Evolutionary conservation across 2,329 filamentous ascomycete species (phyloP).

Genomic region (Apiospora rasikravindrae): DNA sequence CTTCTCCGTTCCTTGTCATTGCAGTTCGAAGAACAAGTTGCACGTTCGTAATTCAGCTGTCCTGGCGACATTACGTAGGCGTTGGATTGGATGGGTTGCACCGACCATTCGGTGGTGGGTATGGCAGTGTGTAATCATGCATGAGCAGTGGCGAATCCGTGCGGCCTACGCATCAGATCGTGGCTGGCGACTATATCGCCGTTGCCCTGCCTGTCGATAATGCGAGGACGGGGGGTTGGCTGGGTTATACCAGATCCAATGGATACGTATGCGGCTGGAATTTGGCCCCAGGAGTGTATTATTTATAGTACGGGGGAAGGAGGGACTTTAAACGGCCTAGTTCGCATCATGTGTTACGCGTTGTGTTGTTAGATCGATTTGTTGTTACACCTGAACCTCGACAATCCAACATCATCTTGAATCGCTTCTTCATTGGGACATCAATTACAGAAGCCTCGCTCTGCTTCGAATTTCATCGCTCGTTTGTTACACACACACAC

Average conservation of each 20-base stretch:
- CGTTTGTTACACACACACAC: not conserved
- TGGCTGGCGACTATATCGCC: too few relatives aligned
- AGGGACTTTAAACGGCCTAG: too few relatives aligned
- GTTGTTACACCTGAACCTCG: too few relatives aligned
- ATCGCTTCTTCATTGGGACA: too few relatives aligned
- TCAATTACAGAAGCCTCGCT: too few relatives aligned
- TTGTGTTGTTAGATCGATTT: too few relatives aligned
- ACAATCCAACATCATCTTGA: not conserved
- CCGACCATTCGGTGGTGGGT: not conserved
- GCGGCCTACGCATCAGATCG: too few relatives aligned
- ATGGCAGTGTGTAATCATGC: not conserved
- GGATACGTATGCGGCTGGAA: too few relatives aligned
- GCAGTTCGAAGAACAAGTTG: not conserved
- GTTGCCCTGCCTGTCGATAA: not conserved
- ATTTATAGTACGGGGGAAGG: too few relatives aligned
- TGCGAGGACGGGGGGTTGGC: not conserved
- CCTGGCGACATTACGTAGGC: not conserved
- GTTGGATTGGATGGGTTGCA: not conserved
- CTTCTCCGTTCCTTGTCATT: not conserved
- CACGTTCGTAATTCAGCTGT: not conserved
- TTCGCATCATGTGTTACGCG: too few relatives aligned
- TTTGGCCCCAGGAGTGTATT: too few relatives aligned
- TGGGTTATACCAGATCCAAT: not conserved
- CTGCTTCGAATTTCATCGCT: too few relatives aligned
- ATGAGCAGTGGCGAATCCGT: not conserved